phyloP scores from a whole-genome alignment of 2,329 filamentous ascomycete species.

The Pyricularia sp. region DNA sequence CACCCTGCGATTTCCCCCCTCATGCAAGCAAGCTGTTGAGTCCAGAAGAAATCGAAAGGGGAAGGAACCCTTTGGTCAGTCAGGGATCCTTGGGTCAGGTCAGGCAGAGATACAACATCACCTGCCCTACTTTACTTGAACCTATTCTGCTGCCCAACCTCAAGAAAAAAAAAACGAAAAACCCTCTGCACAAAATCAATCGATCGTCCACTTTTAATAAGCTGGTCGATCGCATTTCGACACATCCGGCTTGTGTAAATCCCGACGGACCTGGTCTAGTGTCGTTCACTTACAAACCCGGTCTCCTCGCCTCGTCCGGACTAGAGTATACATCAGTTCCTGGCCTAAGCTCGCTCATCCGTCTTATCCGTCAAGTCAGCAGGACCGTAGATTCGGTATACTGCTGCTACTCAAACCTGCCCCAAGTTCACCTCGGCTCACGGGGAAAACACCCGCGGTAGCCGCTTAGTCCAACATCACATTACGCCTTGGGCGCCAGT shows the following conservation, averaged over 20 bases:
- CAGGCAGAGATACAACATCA: background rate
- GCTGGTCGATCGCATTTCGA: background rate
- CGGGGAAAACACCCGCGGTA: background rate
- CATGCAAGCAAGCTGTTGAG: background rate
- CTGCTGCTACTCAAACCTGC: background rate
- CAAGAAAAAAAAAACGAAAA: no score
- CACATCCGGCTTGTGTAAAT: background rate
- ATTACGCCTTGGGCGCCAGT: background rate
- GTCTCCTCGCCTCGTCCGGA: background rate
- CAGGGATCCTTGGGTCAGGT: background rate
- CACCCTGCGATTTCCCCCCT: background rate
- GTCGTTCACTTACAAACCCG: background rate
- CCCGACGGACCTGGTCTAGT: background rate
- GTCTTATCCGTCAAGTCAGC: background rate
- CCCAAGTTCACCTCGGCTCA: background rate
- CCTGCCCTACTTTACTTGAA: background rate
- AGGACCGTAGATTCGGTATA: background rate
- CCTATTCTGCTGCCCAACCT: background rate
- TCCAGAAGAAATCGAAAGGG: background rate
- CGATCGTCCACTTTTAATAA: background rate
- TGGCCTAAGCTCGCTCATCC: background rate
- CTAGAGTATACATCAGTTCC: background rate
- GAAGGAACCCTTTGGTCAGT: background rate
- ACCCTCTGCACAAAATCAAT: background rate
- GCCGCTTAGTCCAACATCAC: background rate